phyloP scores from a whole-genome alignment of 768 basidiomycete genomes.

The Saitozyma sp. region DNA sequence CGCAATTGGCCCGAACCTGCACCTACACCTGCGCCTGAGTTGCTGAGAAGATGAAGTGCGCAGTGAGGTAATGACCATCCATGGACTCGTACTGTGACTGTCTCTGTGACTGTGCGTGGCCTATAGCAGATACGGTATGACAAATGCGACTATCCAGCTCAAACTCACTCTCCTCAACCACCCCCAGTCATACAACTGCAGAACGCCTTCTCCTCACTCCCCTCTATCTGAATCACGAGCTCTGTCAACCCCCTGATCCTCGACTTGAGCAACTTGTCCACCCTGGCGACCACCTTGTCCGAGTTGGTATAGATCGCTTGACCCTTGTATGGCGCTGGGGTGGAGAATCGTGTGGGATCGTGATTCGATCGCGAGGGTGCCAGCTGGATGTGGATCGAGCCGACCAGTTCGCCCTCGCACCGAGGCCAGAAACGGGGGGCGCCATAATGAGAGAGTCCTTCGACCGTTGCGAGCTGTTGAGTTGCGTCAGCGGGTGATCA shows the following conservation, averaged over 20 bases:
- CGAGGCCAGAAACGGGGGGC: conserved; percentile 93
- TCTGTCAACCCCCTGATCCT: conserved; percentile 81
- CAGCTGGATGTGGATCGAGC: conserved; percentile 90
- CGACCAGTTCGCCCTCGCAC: conserved; percentile 78
- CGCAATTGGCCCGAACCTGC: not conserved
- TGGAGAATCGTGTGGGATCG: conserved; percentile 57
- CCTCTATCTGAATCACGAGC: conserved; percentile 83
- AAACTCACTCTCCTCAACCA: not conserved
- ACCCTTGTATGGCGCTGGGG: conserved; percentile 56
- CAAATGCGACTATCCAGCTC: not conserved
- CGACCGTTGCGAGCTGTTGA: conserved; percentile 54
- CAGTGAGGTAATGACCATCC: not conserved
- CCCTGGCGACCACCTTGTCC: conserved; percentile 73
- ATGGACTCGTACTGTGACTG: not conserved
- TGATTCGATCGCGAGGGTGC: conserved; percentile 62
- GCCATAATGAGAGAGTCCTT: conserved; percentile 78
- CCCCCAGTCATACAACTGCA: conserved; percentile 51
- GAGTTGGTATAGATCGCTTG: conserved; percentile 61
- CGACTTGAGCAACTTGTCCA: conserved; percentile 69
- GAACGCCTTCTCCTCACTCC: conserved; percentile 41
- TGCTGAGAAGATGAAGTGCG: too few species aligned
- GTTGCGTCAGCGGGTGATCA: conserved; percentile 5
- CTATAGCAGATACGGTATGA: not conserved
- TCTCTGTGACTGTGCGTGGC: too few species aligned
- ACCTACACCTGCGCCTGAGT: not conserved